Percentiles rank a stretch among this genome's conserved stretches.
These are phyloP conservation scores for Solanum ahanhuiri DNA, from an alignment of 257 asterid species.

Conservation along the genomic window DNA sequence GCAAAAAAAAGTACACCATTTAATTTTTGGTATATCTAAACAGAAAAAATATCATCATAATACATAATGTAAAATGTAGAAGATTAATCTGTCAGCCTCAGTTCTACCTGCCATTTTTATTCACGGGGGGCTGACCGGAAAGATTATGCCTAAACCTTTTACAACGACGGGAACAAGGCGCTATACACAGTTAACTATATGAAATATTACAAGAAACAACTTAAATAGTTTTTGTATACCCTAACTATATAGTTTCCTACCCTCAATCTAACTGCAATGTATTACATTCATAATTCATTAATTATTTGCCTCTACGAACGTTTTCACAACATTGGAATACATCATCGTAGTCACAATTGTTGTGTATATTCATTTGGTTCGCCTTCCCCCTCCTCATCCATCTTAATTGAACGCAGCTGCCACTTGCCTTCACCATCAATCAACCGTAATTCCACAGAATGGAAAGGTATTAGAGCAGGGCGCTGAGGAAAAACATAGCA, in stretches of 20 bases:
- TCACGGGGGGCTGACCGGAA: neutral
- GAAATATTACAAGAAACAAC: constrained; percentile 3
- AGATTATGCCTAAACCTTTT: constrained; percentile 15
- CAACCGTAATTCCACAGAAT: constrained; percentile 74
- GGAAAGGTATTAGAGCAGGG: constrained; percentile 97
- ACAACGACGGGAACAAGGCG: constrained; percentile 17
- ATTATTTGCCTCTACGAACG: neutral
- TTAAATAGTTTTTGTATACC: neutral
- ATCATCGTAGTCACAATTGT: neutral
- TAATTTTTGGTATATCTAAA: neutral
- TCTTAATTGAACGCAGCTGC: constrained; percentile 85
- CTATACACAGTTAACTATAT: constrained; percentile 24
- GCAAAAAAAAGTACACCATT: neutral
- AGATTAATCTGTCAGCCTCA: neutral
- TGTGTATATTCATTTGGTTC: neutral
- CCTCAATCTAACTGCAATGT: neutral
- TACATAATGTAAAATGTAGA: neutral
- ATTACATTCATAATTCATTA: neutral
- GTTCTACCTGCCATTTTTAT: constrained; percentile 3
- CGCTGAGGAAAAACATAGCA: constrained; percentile 32
- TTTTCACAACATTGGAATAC: neutral
- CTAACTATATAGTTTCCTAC: neutral
- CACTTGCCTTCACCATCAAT: constrained; percentile 99
- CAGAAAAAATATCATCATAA: neutral
- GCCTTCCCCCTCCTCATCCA: constrained; percentile 18